Evolutionary conservation across 2,329 filamentous ascomycete genomes (phyloP), one percentile per base, ranked within the genome.

Genomic region (Arthrobotrys megalospora): DNA sequence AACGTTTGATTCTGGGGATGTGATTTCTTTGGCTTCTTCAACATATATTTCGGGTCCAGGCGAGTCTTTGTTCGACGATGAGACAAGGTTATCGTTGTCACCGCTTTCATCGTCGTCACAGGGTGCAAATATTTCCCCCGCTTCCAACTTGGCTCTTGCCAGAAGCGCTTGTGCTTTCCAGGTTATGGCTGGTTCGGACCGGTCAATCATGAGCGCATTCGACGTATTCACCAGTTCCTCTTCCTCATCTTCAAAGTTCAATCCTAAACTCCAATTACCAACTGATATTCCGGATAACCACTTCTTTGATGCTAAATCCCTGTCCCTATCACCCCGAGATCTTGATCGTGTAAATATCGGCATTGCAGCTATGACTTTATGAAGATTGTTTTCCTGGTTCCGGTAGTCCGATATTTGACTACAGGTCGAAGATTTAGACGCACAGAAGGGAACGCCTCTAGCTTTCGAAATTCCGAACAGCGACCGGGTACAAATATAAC

Each of bases 221-320:
- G 75, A 78, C 6, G 60, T 67, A 52, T 66, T 69, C 24, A 68
- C 53, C 14, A 72, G 43, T 6, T 48, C 62, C 8, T 64, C 60
- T 16, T 52, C 47, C 16, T 78, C 73, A 14, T 71, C 73, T 53
- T 77, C 73, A 38, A 68, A 72, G 14, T 64, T 68, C 11, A 78
- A 16, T 5, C 75, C 75, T 2, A 78, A 36, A 12, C 52, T 63
- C 75, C 75, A 78, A 43, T 64, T 67, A 0, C 75, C 75, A 16
- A 77, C 65, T 16, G 73, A 70, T 67, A 78, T 78, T 16, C 67
- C 75, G 3, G 67, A 70, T 11, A 78, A 32, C 75, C 75, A 78
- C 19, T 63, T 78, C 38, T 48, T 78, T 41, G 75, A 63, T 3
- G 21, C 19, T 19, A 52, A 12, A 11, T 77, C 72, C 50, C 48